Evolutionary conservation across 139 green algal genomes (phyloP).

Genomic region (Yamagishiella unicocca): DNA sequence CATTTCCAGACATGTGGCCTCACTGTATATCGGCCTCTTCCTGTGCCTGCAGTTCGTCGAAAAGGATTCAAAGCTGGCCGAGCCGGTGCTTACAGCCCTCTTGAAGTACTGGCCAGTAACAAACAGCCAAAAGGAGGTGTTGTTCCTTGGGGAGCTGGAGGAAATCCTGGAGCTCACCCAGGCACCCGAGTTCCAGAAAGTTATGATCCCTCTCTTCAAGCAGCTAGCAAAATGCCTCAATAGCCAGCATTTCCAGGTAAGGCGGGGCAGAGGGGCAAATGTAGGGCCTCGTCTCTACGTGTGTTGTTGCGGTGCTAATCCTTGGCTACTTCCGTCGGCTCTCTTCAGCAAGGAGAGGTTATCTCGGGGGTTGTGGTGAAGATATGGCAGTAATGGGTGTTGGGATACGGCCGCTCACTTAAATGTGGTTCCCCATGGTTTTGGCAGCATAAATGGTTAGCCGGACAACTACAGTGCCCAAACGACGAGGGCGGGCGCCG

Average conservation of each 20-base stretch:
- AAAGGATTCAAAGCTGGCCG: constrained; percentile 97
- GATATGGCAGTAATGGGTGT: too few species aligned
- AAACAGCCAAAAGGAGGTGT: constrained; percentile 99
- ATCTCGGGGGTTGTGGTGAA: too few species aligned
- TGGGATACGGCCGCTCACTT: too few species aligned
- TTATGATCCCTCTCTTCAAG: constrained; percentile 94
- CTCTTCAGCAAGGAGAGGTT: background rate
- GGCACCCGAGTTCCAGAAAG: constrained; percentile 91
- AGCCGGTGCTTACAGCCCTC: constrained; percentile 90
- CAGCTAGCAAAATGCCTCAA: constrained; percentile 95
- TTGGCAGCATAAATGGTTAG: too few species aligned
- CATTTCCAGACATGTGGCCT: background rate
- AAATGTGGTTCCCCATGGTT: too few species aligned
- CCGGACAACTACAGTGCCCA: background rate
- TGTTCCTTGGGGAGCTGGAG: constrained; percentile 98
- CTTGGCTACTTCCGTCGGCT: background rate
- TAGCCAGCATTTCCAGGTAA: constrained; percentile 88
- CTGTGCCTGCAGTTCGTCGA: constrained; percentile 95
- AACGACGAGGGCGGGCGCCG: background rate
- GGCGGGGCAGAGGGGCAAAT: background rate
- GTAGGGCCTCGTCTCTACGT: background rate
- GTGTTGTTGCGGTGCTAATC: background rate
- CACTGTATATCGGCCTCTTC: background rate
- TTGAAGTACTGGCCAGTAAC: constrained; percentile 99
- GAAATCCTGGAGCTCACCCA: constrained; percentile 98